Percentiles rank a stretch among this genome's conserved stretches.
Conservation (phyloP, 441 rosid genomes). For the Adansonia rubrostipa region DNA sequence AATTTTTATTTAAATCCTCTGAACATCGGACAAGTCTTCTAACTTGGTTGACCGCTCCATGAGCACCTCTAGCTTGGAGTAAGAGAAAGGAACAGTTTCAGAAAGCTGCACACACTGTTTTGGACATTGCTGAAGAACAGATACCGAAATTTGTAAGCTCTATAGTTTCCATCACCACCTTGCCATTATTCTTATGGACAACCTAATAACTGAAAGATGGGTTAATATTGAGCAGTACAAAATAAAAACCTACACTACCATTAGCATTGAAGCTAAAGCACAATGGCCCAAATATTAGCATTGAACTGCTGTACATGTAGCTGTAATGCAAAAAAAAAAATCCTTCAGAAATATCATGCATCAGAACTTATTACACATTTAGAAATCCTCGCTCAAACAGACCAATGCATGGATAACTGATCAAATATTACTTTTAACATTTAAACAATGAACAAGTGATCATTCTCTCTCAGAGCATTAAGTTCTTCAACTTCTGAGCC, state of each 20-base stretch:
- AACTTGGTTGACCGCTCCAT: too few relatives aligned
- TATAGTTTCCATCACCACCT: neutral
- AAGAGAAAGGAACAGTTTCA: constrained; percentile 70
- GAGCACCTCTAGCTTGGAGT: constrained; percentile 41
- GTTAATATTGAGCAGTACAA: neutral
- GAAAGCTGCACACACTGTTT: constrained; percentile 77
- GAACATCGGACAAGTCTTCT: too few relatives aligned
- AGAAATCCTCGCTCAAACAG: neutral
- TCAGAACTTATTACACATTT: neutral
- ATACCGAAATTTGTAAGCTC: constrained; percentile 38
- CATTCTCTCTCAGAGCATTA: constrained; percentile 73
- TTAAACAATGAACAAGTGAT: constrained; percentile 69
- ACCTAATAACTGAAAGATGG: neutral
- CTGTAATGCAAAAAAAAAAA: neutral
- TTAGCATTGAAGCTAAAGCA: neutral
- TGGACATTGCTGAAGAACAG: constrained; percentile 65
- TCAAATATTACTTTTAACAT: constrained; percentile 1
- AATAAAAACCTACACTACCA: neutral
- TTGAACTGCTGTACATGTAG: neutral
- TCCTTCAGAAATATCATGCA: neutral
- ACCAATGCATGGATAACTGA: constrained; percentile 16
- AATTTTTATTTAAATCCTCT: too few relatives aligned
- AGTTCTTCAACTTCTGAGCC: constrained; percentile 84
- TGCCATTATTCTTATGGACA: neutral
- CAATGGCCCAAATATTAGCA: neutral